Base-by-base conservation (phyloP, 1,284 basidiomycete genomes). In the Erythrobasidium hasegawianum region DNA sequence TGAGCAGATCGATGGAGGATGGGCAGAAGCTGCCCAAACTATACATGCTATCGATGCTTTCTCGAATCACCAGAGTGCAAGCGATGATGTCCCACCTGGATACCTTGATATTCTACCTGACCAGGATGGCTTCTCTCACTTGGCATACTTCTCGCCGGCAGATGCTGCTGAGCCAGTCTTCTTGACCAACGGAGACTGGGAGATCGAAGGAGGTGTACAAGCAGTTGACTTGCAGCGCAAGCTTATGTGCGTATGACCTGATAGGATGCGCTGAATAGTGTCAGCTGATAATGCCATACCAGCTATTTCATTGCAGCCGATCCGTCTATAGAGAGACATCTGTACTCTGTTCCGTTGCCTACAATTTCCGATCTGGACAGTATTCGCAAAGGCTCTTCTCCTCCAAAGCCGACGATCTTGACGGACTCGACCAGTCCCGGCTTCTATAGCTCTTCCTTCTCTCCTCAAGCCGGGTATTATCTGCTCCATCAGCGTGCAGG, bases 261-360 rank as follows among this genome's bases (percentile, higher is more conserved):
- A 41, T 41, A n/a, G 40, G 11, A 13, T 50, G 10, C 22, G 47
- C 9, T 50, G 13, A 50, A 11, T 10, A 10, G 10, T 11, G 20
- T 10, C 59, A 41, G 39, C 16, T 59, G 65, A 70, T 45, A 27
- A 57, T 14, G 40, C 53, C 8, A 20, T 5, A 18, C 38, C 74
- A 93, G 89, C 39, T 97, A 95, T 79, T 96, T 96, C 78, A 81
- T 86, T 68, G 90, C 89, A 2, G 90, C 93, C 1, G 86, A 86
- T 68, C 87, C 92, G 0, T 85, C 84, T 0, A 86, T 85, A 8
- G 86, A 91, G 72, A 85, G 95, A 40, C 89, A 95, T 74, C 76
- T 97, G 33, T 95, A 88, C 78, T 85, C 87, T 3, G 83, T 88
- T 3, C 78, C 83, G 2, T 80, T 95, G 13, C 86, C 89, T 0